phyloP scores from a whole-genome alignment of 83 land plant species.

The Picea abies region DNA sequence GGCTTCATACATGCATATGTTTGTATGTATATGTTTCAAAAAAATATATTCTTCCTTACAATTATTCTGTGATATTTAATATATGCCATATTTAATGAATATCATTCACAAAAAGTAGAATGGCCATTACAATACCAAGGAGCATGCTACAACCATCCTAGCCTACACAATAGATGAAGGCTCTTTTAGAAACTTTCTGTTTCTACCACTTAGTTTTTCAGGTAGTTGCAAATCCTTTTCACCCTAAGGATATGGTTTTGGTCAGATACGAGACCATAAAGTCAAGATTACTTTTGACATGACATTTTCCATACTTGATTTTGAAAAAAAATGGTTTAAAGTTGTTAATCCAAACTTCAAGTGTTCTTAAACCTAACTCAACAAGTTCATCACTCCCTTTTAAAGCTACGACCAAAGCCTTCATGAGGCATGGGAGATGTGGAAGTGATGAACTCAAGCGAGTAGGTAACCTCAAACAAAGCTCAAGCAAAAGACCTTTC shows the following conservation, averaged over 20 bases:
- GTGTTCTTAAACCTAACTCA: constrained; percentile 81
- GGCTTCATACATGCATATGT: no score
- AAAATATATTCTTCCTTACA: no score
- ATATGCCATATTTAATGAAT: no score
- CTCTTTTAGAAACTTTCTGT: constrained; percentile 91
- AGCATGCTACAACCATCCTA: constrained; percentile 64
- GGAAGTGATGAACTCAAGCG: constrained; percentile 95
- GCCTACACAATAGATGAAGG: constrained; percentile 86
- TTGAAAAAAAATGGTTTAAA: constrained; percentile 98
- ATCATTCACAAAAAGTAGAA: no score
- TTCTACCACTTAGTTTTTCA: constrained; percentile 95
- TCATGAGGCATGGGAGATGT: constrained; percentile 92
- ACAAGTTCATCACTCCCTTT: constrained; percentile 96
- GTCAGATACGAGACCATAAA: constrained; percentile 95
- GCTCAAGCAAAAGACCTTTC: constrained; percentile 87
- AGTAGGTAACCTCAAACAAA: constrained; percentile 93
- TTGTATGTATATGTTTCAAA: no score
- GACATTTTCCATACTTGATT: constrained; percentile 95
- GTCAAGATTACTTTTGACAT: constrained; percentile 92
- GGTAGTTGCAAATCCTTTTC: constrained; percentile 86
- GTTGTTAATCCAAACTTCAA: constrained; percentile 98
- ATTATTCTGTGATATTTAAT: no score
- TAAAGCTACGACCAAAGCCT: constrained; percentile 88
- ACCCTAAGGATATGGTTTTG: constrained; percentile 94
- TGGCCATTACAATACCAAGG: no score